Base-by-base conservation (phyloP, 2,329 filamentous ascomycete species). In the Sporothrix dimorphospora region DNA sequence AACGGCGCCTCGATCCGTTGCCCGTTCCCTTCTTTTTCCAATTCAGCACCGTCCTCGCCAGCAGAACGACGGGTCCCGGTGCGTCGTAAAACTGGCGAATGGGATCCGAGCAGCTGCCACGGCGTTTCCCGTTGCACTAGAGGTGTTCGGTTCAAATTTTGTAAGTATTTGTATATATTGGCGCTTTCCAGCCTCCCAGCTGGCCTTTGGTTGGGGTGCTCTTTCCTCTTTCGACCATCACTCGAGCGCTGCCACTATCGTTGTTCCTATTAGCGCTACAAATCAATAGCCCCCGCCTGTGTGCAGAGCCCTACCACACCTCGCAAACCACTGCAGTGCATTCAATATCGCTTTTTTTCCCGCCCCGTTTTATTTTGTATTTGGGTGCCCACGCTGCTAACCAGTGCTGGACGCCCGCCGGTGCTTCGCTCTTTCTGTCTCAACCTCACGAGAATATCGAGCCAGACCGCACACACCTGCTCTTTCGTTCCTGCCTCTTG, bases 121-220 rank as follows among this genome's bases (percentile, higher is more conserved):
- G 70, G 71, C 65, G 55, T 72, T 72, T 42, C 53, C 71, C 71
- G 65, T 63, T 34, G 53, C 65, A 61, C 65, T 69, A 63, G 53
- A 53, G 38, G 40, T 34, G 55, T 38, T 59, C 38, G n/a, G 40
- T 19, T 72, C 70, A 27, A 65, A 34, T 34, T 49, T 68, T 57
- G 63, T n/a, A n/a, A n/a, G n/a, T 68, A 51, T 72, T 59, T 63
- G 71, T 65, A 72, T 72, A 68, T 72, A 72, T 72, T 72, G 71
- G 71, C 71, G 53, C 70, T 63, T 47, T 16, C 61, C 40, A 63
- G 38, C 34, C 34, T 40, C n/a, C 70, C 53, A 55, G 53, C 49
- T 72, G n/a, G 71, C 11, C 27, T 63, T 45, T 51, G 14, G 65
- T 45, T 42, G 51, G 65, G 30, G 53, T 7, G 45, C 24, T 53